These are phyloP conservation scores for Myxozyma nipponensis DNA, from an alignment of 805 yeast species.

Conservation along the genomic window DNA sequence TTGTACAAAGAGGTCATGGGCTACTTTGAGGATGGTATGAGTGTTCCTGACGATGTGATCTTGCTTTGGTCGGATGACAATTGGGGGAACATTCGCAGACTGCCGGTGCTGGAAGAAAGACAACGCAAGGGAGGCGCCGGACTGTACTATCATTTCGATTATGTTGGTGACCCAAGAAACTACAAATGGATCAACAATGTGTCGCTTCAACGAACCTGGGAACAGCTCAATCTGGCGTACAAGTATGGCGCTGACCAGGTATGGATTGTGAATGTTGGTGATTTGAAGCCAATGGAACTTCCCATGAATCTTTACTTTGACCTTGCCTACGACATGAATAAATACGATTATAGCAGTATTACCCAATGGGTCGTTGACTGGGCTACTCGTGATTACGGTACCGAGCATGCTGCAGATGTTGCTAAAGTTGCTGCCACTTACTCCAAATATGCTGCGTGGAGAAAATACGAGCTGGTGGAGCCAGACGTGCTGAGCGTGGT, in stretches of 20 bases:
- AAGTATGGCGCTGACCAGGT: conserved; percentile 28
- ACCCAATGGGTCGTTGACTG: conserved; percentile 13
- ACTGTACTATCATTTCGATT: conserved; percentile 35
- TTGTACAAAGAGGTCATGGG: conserved; percentile 26
- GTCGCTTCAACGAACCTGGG: conserved; percentile 33
- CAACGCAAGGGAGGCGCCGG: conserved; percentile 35
- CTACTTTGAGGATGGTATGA: conserved; percentile 22
- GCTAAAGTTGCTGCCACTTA: conserved; percentile 12
- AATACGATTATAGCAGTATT: conserved; percentile 9
- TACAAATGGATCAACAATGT: conserved; percentile 36
- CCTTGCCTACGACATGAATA: conserved; percentile 21
- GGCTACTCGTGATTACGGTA: conserved; percentile 22
- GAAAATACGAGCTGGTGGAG: conserved; percentile 24
- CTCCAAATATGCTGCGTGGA: conserved; percentile 16
- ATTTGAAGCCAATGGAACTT: conserved; percentile 33
- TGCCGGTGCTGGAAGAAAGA: conserved; percentile 31
- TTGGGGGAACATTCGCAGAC: conserved; percentile 36
- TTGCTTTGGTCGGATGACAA: conserved; percentile 36
- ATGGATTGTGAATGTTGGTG: conserved; percentile 37
- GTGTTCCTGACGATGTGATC: conserved; percentile 29
- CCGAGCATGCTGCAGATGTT: conserved; percentile 7
- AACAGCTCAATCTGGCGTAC: conserved; percentile 33
- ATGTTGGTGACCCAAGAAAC: conserved; percentile 36
- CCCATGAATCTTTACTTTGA: conserved; percentile 32
- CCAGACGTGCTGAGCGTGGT: conserved; percentile 9